Percentiles rank a stretch among this genome's conserved stretches.
Evolutionary conservation across 78 protist species (phyloP).

Genomic region (Dictyostelium citrinum): DNA sequence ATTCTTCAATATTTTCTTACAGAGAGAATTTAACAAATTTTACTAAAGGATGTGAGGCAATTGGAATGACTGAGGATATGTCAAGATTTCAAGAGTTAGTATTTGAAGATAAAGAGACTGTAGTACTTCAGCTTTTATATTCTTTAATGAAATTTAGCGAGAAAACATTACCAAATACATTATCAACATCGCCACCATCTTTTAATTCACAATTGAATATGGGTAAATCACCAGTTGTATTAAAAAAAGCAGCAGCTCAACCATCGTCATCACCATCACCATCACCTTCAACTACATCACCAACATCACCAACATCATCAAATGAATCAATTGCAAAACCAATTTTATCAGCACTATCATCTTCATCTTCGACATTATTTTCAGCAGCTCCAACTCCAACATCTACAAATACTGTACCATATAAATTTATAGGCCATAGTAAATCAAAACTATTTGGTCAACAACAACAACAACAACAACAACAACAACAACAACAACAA

Average conservation of each 20-base stretch:
- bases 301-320: not conserved
- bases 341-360: not conserved
- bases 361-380: not conserved
- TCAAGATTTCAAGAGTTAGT: conserved; percentile 21
- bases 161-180: not conserved
- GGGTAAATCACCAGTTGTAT: conserved; percentile 2
- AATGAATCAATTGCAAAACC: not conserved
- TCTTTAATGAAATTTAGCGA: conserved; percentile 24
- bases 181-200: conserved; percentile 12
- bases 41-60: conserved; percentile 26
- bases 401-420: not conserved
- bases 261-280: not conserved
- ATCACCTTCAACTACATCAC: not conserved
- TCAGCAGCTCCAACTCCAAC: not conserved
- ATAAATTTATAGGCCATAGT: not conserved
- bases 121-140: not conserved
- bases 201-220: not conserved
- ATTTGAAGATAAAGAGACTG: conserved; percentile 4
- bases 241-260: not conserved
- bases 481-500: not conserved
- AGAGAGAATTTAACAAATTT: conserved; percentile 45
- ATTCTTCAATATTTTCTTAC: conserved; percentile 1
- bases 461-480: not conserved
- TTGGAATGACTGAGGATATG: conserved; percentile 35
- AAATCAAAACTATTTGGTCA: not conserved